Evolutionary conservation across 306 rosid species (phyloP), one percentile per base, ranked within the genome.

Genomic region (Trifolium fragiferum): DNA sequence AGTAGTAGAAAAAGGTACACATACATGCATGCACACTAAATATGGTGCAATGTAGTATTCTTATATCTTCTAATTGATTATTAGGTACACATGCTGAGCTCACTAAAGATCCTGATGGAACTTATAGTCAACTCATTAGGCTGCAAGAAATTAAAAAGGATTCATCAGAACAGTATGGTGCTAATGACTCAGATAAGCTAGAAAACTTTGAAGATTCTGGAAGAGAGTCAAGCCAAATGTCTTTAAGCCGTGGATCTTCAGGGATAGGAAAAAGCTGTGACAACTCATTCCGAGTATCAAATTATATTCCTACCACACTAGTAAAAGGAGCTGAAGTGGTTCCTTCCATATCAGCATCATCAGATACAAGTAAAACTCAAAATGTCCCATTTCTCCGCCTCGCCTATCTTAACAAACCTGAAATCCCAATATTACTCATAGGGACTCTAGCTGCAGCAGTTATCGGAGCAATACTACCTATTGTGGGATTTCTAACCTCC

Each of bases 401-500:
- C 50, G 92, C 92, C 9, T 75, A 62, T 79, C 92, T 92, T 66
- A 92, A 92, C 85, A 92, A 88, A 78, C 92, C 93, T 9, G 97
- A 92, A 84, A 79, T 88, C 81, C 92, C 87, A 53, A 66, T 78
- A 15, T 77, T 92, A 60, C 67, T 88, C 15, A 46, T 85, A 33
- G 97, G 93, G 18, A 66, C 83, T 25, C 20, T 88, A 49, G 92
- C 87, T 66, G 96, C 97, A 32, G 77, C 76, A 18, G 68, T 58
- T 78, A 81, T 61, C 72, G 97, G 96, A 6, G 21, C 79, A 19
- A 11, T 87, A 67, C 74, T 81, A 27, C 96, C 96, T 19, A 11
- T 68, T 57, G 65, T 78, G 16, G 96, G 93, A 62, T 57, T 88
- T 64, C 49, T 89, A 38, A 12, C 85, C 15, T 86, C 89, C 8